phyloP scores from a whole-genome alignment of 2,329 filamentous ascomycete genomes.

The Microdochium trichocladiopsis region DNA sequence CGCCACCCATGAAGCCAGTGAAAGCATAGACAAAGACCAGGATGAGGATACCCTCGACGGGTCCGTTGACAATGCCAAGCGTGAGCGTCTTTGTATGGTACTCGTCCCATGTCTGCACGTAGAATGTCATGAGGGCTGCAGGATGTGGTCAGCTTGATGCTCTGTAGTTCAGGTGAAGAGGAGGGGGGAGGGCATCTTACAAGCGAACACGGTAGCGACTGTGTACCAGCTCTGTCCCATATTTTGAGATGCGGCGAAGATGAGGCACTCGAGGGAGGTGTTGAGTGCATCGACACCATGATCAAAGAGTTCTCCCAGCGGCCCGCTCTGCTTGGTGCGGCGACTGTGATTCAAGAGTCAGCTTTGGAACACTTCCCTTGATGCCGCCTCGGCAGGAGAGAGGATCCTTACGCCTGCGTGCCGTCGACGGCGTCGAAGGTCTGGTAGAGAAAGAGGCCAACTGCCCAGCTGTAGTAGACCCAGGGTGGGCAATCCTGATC shows the following conservation, averaged over 20 bases:
- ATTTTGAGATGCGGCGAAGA: conserved; percentile 90
- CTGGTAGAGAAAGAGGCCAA: conserved; percentile 91
- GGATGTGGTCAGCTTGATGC: conserved; percentile 5
- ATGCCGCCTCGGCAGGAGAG: background rate
- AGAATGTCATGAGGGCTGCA: conserved; percentile 86
- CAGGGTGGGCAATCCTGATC: conserved; percentile 90
- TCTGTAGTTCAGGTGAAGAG: background rate
- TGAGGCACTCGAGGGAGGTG: conserved; percentile 84
- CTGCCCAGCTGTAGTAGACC: conserved; percentile 91
- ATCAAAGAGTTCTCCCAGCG: conserved; percentile 92
- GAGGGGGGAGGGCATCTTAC: conserved; percentile 37
- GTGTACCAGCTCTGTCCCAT: conserved; percentile 90
- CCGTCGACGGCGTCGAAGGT: conserved; percentile 98
- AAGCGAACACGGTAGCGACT: conserved; percentile 73
- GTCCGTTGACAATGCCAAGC: conserved; percentile 84
- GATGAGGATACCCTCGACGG: conserved; percentile 88
- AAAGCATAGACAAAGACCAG: conserved; percentile 75
- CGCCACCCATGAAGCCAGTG: conserved; percentile 80
- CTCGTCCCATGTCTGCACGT: conserved; percentile 98
- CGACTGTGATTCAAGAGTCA: conserved; percentile 41
- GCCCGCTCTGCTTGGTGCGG: conserved; percentile 85
- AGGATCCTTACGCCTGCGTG: conserved; percentile 67
- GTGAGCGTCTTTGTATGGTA: conserved; percentile 97
- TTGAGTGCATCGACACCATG: conserved; percentile 97
- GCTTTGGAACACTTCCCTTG: background rate